phyloP scores from a whole-genome alignment of 2,329 filamentous ascomycete genomes.

The Talaromyces pinophilus region DNA sequence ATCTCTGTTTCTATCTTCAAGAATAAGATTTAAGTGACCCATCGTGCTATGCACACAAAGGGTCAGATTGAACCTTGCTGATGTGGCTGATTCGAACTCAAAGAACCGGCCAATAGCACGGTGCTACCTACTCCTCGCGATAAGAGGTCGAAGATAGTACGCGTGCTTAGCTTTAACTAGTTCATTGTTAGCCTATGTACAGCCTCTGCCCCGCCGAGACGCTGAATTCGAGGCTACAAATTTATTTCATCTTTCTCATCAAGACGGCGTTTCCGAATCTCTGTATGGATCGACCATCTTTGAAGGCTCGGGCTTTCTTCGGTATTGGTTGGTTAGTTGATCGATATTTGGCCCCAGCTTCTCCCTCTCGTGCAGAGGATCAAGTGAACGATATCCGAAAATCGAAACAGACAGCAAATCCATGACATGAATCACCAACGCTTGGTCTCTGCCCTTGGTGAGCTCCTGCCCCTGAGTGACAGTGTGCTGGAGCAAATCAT shows the following conservation, averaged over 20 bases:
- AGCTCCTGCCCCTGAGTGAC: slow-evolving; percentile 14
- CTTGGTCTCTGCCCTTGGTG: not conserved
- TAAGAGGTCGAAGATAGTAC: not conserved
- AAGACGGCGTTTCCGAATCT: not conserved
- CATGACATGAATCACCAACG: not conserved
- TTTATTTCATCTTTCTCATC: not conserved
- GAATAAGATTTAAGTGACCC: too few species aligned
- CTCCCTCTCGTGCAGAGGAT: too few species aligned
- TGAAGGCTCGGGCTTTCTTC: not conserved
- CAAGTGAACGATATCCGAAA: not conserved
- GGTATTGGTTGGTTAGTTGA: not conserved
- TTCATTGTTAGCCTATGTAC: not conserved
- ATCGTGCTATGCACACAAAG: not conserved
- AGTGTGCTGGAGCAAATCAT: slow-evolving; percentile 15
- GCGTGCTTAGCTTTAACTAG: not conserved
- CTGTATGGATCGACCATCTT: not conserved
- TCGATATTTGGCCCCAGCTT: not conserved
- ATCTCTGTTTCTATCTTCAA: not conserved
- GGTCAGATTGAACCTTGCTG: not conserved
- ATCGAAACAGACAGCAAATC: not conserved
- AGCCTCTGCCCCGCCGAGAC: not conserved
- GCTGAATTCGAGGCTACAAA: not conserved
- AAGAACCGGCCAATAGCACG: not conserved
- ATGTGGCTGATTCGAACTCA: not conserved
- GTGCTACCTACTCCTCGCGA: not conserved